phyloP scores from a whole-genome alignment of 192 early-diverging fungal species.

The Coemansia sp. region DNA sequence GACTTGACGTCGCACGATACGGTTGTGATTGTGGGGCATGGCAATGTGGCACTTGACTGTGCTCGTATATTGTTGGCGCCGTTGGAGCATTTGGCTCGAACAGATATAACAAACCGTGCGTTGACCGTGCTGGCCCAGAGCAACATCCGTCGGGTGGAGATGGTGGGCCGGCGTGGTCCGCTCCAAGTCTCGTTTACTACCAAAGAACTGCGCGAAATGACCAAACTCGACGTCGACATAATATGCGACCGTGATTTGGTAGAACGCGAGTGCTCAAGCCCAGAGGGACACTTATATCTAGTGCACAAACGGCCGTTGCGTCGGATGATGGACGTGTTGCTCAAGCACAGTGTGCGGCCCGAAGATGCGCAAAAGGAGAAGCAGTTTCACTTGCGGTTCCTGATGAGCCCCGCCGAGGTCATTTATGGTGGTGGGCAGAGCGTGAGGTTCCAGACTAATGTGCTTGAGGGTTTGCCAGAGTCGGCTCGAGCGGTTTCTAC shows the following conservation, averaged over 20 bases:
- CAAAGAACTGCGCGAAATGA: conserved; percentile 95
- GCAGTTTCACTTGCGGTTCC: conserved; percentile 73
- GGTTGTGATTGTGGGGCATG: conserved; percentile 84
- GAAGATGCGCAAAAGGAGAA: conserved; percentile 19
- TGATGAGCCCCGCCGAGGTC: conserved; percentile 70
- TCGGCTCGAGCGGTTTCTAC: conserved; percentile 61
- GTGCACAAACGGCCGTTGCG: conserved; percentile 66
- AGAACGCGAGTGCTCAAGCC: conserved; percentile 51
- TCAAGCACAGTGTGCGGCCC: conserved; percentile 51
- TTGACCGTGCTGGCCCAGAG: conserved; percentile 61
- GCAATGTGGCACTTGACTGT: conserved; percentile 93
- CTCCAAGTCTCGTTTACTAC: conserved; percentile 91
- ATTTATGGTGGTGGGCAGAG: conserved; percentile 12
- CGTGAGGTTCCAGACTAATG: conserved; percentile 63
- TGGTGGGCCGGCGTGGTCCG: conserved; percentile 91
- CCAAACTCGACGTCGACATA: conserved; percentile 68
- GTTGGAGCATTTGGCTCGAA: conserved; percentile 69
- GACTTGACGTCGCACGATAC: conserved; percentile 71
- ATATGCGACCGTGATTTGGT: conserved; percentile 64
- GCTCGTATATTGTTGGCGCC: conserved; percentile 81
- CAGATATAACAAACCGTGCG: conserved; percentile 82
- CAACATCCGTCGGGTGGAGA: conserved; percentile 75
- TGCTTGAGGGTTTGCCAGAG: conserved; percentile 63
- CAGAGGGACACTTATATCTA: conserved; percentile 29
- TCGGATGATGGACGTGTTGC: conserved; percentile 82